Evolutionary conservation across 257 asterid species (phyloP).

Genomic region (Penstemon davidsonii): DNA sequence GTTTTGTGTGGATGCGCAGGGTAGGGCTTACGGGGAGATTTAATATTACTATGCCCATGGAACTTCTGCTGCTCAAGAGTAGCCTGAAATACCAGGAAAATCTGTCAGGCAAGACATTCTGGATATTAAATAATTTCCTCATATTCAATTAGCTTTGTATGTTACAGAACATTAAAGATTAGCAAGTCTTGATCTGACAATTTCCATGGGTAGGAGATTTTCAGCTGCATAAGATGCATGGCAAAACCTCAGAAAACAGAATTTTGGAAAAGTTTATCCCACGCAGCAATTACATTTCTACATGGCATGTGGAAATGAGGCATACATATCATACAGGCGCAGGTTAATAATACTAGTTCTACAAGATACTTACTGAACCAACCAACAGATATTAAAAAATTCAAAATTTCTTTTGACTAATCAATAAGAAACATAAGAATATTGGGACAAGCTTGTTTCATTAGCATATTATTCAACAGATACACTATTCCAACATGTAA

Average conservation of each 20-base stretch:
- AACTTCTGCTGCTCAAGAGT: slow-evolving; percentile 56
- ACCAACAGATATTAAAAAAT: too few species aligned
- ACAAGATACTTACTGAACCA: background rate
- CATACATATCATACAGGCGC: background rate
- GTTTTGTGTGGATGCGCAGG: slow-evolving; percentile 51
- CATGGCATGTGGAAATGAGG: background rate
- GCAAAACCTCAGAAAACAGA: slow-evolving; percentile 1
- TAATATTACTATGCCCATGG: slow-evolving; percentile 52
- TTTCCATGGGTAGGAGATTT: background rate
- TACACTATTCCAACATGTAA: too few species aligned
- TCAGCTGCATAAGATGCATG: background rate
- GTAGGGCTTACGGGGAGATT: slow-evolving; percentile 53
- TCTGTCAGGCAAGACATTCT: slow-evolving; percentile 22
- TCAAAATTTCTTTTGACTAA: too few species aligned
- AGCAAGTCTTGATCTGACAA: slow-evolving; percentile 7
- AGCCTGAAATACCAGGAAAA: slow-evolving; percentile 47
- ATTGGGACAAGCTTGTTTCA: background rate
- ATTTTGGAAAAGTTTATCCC: background rate
- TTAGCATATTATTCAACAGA: too few species aligned
- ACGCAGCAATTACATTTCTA: slow-evolving; percentile 2
- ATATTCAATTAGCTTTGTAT: slow-evolving; percentile 1
- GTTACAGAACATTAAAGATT: background rate
- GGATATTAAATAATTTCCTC: background rate
- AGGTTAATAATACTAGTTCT: background rate
- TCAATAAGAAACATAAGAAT: background rate